These are phyloP conservation scores for Pythium dissotocum DNA, from an alignment of 352 stramenopile genomes.

Conservation along the genomic window DNA sequence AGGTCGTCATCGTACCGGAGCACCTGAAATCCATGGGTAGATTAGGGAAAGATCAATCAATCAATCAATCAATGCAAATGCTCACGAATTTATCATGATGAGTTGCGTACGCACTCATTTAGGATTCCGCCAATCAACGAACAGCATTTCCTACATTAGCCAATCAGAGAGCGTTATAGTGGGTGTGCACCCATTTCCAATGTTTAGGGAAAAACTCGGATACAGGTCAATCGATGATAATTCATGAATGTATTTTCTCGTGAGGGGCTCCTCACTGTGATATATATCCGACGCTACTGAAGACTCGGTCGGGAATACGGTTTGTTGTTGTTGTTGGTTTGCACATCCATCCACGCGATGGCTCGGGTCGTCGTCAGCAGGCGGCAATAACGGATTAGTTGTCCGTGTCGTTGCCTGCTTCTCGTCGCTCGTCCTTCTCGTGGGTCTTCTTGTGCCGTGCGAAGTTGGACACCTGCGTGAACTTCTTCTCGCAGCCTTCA, in stretches of 20 bases:
- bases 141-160: constrained; percentile 8
- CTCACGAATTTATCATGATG: neutral
- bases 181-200: neutral
- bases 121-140: constrained; percentile 26
- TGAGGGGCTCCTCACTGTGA: neutral
- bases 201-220: neutral
- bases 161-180: constrained; percentile 14
- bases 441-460: constrained; percentile 88
- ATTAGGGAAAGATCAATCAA: constrained; percentile 8
- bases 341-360: constrained; percentile 9
- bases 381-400: neutral
- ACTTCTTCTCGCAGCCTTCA: constrained; percentile 88
- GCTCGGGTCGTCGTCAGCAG: too few species aligned
- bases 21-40: constrained; percentile 16
- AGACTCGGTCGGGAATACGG: neutral
- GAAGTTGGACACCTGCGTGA: constrained; percentile 89
- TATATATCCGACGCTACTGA: constrained; percentile 4
- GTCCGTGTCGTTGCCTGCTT: constrained; percentile 23
- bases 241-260: neutral
- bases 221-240: neutral
- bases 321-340: too few species aligned
- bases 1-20: neutral
- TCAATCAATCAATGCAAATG: neutral
- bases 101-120: constrained; percentile 12
- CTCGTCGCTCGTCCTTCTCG: constrained; percentile 69